Evolutionary conservation across 2,329 filamentous ascomycete species (phyloP).

Genomic region (Apiospora phragmitis): DNA sequence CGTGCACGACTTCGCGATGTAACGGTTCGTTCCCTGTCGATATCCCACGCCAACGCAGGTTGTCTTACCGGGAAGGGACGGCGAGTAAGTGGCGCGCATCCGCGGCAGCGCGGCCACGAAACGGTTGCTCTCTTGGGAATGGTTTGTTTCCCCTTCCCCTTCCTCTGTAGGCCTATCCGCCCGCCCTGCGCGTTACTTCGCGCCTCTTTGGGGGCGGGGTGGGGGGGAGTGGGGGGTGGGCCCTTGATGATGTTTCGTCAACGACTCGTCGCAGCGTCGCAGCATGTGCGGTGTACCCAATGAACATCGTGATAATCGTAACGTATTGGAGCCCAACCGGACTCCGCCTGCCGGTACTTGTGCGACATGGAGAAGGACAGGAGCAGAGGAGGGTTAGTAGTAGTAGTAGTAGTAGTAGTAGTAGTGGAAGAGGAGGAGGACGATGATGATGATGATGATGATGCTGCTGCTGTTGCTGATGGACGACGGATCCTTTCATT

Average conservation of each 20-base stretch:
- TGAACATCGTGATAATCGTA: neutral
- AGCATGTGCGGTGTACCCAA: neutral
- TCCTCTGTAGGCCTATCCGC: neutral
- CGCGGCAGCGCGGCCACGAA: neutral
- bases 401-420: neutral
- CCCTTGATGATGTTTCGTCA: neutral
- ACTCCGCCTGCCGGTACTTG: neutral
- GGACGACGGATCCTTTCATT: neutral
- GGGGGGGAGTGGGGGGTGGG: too few species aligned
- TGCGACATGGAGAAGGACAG: neutral
- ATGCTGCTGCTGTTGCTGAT: neutral
- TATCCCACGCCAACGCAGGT: neutral
- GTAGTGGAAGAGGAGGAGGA: neutral
- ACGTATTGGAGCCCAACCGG: neutral
- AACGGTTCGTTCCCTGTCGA: neutral
- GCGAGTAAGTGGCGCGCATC: constrained; percentile 7
- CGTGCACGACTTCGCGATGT: neutral
- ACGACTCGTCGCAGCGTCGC: constrained; percentile 1
- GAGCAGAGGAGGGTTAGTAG: neutral
- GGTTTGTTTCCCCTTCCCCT: neutral
- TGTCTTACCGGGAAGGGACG: neutral
- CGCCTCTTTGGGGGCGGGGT: too few species aligned
- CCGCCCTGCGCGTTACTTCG: neutral
- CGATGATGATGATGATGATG: neutral
- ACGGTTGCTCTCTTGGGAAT: constrained; percentile 3